Evolutionary conservation across 75 land plant genomes (phyloP).

Genomic region (Pinus taeda): DNA sequence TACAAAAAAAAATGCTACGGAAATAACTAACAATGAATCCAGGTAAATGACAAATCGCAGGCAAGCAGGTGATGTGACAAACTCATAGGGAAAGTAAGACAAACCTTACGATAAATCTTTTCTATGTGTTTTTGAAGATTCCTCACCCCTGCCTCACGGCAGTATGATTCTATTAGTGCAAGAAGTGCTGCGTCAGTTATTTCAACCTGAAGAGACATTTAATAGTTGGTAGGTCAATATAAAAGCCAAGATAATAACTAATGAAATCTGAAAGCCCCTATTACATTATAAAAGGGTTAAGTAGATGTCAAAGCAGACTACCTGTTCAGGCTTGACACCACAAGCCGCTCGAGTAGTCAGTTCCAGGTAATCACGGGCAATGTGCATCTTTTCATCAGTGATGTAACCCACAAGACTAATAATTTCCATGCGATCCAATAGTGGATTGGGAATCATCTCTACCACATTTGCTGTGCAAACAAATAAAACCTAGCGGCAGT

Average conservation of each 20-base stretch:
- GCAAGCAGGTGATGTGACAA: neutral
- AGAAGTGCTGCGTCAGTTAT: constrained; percentile 89
- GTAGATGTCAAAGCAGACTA: constrained; percentile 7
- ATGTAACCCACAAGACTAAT: constrained; percentile 93
- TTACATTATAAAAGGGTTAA: neutral
- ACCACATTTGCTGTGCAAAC: constrained; percentile 97
- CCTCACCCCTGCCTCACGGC: constrained; percentile 95
- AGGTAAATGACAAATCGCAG: neutral
- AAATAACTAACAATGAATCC: neutral
- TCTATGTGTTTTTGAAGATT: constrained; percentile 97
- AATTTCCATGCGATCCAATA: constrained; percentile 93
- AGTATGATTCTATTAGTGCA: constrained; percentile 84
- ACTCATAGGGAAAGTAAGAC: neutral
- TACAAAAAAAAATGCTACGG: neutral
- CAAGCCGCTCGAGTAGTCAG: constrained; percentile 83
- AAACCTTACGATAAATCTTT: constrained; percentile 95
- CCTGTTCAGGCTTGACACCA: constrained; percentile 93
- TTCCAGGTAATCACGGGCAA: constrained; percentile 93
- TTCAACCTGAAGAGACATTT: constrained; percentile 61
- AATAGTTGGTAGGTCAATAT: neutral
- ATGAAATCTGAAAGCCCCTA: neutral
- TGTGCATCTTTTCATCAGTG: constrained; percentile 97
- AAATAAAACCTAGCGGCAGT: constrained; percentile 73
- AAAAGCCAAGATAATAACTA: constrained; percentile 2
- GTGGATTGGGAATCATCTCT: constrained; percentile 87